These are phyloP conservation scores for Anisodus tanguticus DNA, from an alignment of 257 asterid species.

Conservation along the genomic window DNA sequence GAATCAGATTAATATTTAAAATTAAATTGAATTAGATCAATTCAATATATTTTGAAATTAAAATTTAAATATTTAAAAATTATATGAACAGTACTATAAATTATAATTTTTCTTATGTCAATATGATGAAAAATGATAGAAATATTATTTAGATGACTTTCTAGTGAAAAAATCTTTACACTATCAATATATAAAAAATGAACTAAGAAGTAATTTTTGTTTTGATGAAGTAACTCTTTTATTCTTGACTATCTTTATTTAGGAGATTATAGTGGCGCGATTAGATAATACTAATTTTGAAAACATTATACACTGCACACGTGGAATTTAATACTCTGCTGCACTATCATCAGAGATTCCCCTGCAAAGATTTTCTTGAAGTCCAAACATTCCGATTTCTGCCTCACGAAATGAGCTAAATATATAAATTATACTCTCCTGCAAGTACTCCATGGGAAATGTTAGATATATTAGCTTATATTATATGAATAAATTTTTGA, in stretches of 20 bases:
- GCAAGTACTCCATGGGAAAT: not conserved
- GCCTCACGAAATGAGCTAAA: not conserved
- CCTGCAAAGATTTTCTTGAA: conserved; percentile 10
- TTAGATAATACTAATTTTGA: not conserved
- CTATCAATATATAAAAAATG: too few relatives aligned
- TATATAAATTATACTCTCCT: not conserved
- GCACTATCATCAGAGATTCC: conserved; percentile 13
- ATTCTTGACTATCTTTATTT: not conserved
- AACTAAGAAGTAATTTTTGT: not conserved
- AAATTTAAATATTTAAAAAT: too few relatives aligned
- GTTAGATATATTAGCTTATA: not conserved
- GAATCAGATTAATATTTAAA: too few relatives aligned
- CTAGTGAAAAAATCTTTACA: too few relatives aligned
- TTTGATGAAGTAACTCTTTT: not conserved
- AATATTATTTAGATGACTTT: too few relatives aligned
- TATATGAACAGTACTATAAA: too few relatives aligned
- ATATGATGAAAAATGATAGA: too few relatives aligned
- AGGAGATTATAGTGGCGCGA: not conserved
- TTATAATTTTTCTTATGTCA: too few relatives aligned
- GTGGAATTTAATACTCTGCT: not conserved
- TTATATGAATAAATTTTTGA: conserved; percentile 15
- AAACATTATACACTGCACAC: not conserved
- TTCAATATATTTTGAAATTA: too few relatives aligned
- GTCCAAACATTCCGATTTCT: conserved; percentile 11
- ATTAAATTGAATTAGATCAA: too few relatives aligned